phyloP scores from a whole-genome alignment of 1,284 basidiomycete genomes.

The Lentinus polychrous region DNA sequence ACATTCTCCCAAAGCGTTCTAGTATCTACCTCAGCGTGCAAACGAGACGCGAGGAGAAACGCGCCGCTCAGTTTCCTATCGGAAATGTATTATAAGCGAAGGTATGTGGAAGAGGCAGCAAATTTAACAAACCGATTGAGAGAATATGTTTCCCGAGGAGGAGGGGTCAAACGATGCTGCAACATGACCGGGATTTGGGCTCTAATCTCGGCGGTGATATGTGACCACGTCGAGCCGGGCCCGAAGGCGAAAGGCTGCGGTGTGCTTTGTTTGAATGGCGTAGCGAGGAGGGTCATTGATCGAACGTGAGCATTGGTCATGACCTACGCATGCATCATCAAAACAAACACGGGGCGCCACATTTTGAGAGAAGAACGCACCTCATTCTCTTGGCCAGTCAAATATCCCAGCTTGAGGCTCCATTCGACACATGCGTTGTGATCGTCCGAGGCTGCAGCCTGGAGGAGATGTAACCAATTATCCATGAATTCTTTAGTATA shows the following conservation, averaged over 20 bases:
- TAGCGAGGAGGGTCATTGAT: conserved; percentile 79
- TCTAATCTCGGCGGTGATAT: conserved; percentile 71
- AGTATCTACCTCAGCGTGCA: conserved; percentile 76
- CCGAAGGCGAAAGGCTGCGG: conserved; percentile 71
- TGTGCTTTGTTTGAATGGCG: conserved; percentile 65
- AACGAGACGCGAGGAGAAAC: conserved; percentile 84
- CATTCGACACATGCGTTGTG: conserved; percentile 63
- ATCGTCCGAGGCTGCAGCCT: conserved; percentile 72
- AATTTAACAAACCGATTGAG: conserved; percentile 62
- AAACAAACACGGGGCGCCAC: neutral
- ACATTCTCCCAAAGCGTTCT: conserved; percentile 69
- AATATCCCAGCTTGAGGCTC: conserved; percentile 81
- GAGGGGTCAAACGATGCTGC: conserved; percentile 82
- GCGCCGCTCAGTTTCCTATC: conserved; percentile 87
- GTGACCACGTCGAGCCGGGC: conserved; percentile 52
- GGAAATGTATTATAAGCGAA: conserved; percentile 4
- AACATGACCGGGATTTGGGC: conserved; percentile 90
- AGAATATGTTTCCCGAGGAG: conserved; percentile 92
- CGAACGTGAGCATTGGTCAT: conserved; percentile 89
- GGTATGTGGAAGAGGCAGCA: conserved; percentile 1
- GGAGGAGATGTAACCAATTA: conserved; percentile 77
- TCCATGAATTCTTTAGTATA: conserved; percentile 89
- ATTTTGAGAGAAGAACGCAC: conserved; percentile 31
- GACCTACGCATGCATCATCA: conserved; percentile 34
- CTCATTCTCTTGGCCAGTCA: conserved; percentile 85